A percentile compares a stretch with the other conserved stretches of the same genome.
Evolutionary conservation across 345 rosid genomes (phyloP).

Genomic region (Linum usitatissimum): DNA sequence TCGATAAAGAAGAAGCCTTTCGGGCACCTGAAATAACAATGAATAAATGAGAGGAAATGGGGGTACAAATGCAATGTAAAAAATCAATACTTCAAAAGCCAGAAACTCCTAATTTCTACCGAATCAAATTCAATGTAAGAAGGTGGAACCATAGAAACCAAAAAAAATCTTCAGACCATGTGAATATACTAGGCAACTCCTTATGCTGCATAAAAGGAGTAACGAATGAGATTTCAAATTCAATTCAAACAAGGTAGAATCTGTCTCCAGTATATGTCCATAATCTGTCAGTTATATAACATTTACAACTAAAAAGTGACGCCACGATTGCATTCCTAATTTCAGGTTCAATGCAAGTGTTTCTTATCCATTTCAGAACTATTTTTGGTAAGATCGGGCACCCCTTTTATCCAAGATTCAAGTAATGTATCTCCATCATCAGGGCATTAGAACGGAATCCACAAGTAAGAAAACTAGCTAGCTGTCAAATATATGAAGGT

Average conservation of each 20-base stretch:
- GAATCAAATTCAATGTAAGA: background rate
- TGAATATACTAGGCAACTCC: background rate
- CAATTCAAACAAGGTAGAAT: background rate
- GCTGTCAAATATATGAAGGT: no score
- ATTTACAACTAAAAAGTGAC: no score
- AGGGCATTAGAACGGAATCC: no score
- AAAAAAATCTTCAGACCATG: background rate
- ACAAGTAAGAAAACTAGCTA: no score
- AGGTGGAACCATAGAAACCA: background rate
- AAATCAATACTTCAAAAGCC: background rate
- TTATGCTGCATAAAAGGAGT: background rate
- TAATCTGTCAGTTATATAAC: background rate
- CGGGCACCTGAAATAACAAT: conserved; percentile 32
- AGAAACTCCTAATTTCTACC: background rate
- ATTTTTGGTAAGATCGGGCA: no score
- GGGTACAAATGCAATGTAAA: conserved; percentile 10
- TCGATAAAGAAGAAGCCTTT: conserved; percentile 54
- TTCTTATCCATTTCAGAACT: no score
- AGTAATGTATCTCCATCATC: no score
- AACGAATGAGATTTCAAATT: background rate
- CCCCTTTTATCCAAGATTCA: no score
- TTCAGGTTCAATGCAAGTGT: no score
- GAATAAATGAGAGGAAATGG: background rate
- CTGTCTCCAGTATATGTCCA: background rate
- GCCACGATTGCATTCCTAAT: no score